Percentiles rank a stretch among this genome's conserved stretches.
These are phyloP conservation scores for Penicillium flavigenum DNA, from an alignment of 495 filamentous ascomycete genomes.

Conservation along the genomic window DNA sequence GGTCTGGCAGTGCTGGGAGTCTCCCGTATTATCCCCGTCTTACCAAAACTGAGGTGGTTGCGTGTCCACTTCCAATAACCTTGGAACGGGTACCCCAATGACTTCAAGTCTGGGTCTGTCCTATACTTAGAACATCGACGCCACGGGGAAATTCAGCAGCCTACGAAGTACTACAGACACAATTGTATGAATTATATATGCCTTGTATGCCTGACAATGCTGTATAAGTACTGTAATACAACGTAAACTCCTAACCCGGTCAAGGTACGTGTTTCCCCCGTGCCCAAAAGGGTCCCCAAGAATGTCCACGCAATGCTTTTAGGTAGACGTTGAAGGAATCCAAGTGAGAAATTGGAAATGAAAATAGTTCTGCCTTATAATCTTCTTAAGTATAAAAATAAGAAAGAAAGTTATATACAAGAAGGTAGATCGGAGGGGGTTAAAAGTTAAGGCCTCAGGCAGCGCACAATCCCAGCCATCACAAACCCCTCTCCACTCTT, in stretches of 20 bases:
- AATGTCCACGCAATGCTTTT: conserved; percentile 10
- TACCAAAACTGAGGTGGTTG: background rate
- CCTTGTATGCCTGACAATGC: background rate
- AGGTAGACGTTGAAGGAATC: conserved; percentile 5
- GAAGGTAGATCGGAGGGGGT: conserved; percentile 20
- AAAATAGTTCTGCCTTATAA: conserved; percentile 20
- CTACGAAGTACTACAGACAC: background rate
- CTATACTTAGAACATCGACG: conserved; percentile 32
- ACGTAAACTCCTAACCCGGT: background rate
- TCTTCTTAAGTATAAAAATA: conserved; percentile 2
- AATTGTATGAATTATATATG: background rate
- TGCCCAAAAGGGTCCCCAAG: conserved; percentile 8
- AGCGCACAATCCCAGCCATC: conserved; percentile 35
- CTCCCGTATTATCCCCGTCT: background rate
- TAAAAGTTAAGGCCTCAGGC: conserved; percentile 20
- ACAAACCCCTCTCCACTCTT: conserved; percentile 36
- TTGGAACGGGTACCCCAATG: conserved; percentile 1
- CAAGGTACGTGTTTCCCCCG: conserved; percentile 13
- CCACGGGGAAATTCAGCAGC: conserved; percentile 7
- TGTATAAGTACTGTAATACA: conserved; percentile 12
- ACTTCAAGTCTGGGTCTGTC: conserved; percentile 11
- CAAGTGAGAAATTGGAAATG: background rate
- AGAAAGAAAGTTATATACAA: background rate
- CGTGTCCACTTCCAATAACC: conserved; percentile 1
- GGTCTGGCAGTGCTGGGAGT: background rate